A percentile compares a stretch with the other conserved stretches of the same genome.
Conservation (phyloP, 768 basidiomycete genomes). For the Boletus pseudo-olivaceus region DNA sequence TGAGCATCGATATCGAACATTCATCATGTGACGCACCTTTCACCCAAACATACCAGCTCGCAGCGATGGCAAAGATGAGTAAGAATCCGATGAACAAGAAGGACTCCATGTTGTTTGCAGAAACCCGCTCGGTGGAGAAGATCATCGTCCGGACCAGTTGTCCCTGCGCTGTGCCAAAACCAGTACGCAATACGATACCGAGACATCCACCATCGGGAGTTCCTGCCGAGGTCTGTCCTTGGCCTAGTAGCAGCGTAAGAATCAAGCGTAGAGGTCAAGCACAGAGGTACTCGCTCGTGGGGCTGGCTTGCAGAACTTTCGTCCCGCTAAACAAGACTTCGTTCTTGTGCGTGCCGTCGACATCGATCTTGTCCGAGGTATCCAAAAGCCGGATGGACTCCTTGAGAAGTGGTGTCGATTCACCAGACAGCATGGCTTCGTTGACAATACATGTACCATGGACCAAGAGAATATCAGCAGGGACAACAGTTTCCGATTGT, state of each 20-base stretch:
- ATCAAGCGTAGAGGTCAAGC: neutral
- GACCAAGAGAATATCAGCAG: slow-evolving; percentile 90
- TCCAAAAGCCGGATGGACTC: slow-evolving; percentile 90
- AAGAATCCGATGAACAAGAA: slow-evolving; percentile 99
- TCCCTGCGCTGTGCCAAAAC: slow-evolving; percentile 96
- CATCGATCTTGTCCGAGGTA: slow-evolving; percentile 68
- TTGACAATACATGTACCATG: slow-evolving; percentile 95
- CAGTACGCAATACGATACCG: slow-evolving; percentile 89
- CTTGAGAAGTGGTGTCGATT: slow-evolving; percentile 95
- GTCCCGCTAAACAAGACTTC: slow-evolving; percentile 92
- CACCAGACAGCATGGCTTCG: slow-evolving; percentile 98
- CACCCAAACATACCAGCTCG: slow-evolving; percentile 97
- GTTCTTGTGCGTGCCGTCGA: slow-evolving; percentile 84
- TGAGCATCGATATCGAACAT: slow-evolving; percentile 2
- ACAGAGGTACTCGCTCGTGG: slow-evolving; percentile 32
- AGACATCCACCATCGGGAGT: slow-evolving; percentile 93
- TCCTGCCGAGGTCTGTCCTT: slow-evolving; percentile 40
- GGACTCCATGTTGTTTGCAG: slow-evolving; percentile 92
- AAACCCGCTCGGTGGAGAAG: slow-evolving; percentile 94
- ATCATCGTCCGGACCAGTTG: slow-evolving; percentile 99
- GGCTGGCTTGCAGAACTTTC: slow-evolving; percentile 84
- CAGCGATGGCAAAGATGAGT: slow-evolving; percentile 95
- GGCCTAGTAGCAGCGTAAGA: slow-evolving; percentile 17
- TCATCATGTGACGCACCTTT: slow-evolving; percentile 57
- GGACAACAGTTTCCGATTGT: slow-evolving; percentile 80